Percentiles rank a stretch among this genome's conserved stretches.
Conservation (phyloP, 1,284 basidiomycete species). For the Trametes polyzona region DNA sequence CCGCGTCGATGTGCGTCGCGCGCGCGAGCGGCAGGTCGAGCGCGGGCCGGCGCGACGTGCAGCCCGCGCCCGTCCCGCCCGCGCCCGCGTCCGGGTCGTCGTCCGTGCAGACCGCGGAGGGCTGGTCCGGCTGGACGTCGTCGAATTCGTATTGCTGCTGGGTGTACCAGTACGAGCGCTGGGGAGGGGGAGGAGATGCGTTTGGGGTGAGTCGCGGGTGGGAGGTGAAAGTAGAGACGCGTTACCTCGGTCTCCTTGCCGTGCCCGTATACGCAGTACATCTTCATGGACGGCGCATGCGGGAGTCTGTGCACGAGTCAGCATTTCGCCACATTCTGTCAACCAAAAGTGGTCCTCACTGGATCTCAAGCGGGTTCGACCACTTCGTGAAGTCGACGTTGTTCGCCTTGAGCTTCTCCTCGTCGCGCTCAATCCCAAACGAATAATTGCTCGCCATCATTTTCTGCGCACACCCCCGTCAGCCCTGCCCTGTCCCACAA, state of each 20-base stretch:
- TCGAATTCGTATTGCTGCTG: conserved; percentile 62
- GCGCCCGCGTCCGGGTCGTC: background rate
- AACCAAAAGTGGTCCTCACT: conserved; percentile 45
- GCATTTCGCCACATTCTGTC: too few relatives aligned
- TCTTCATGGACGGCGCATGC: conserved; percentile 89
- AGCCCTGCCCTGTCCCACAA: background rate
- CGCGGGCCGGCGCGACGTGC: conserved; percentile 47
- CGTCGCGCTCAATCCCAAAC: conserved; percentile 88
- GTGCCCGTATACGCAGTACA: conserved; percentile 94
- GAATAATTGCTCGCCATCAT: conserved; percentile 94
- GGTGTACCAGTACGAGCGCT: conserved; percentile 78
- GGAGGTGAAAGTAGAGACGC: background rate
- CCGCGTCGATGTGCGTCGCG: conserved; percentile 83
- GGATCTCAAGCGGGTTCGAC: conserved; percentile 94
- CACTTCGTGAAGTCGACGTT: conserved; percentile 80
- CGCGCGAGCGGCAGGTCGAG: conserved; percentile 65
- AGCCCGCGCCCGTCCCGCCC: conserved; percentile 32
- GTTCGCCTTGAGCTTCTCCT: conserved; percentile 65
- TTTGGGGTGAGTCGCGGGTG: background rate
- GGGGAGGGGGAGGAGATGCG: background rate
- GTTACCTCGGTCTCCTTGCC: conserved; percentile 94
- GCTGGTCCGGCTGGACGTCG: conserved; percentile 55
- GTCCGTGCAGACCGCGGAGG: conserved; percentile 45
- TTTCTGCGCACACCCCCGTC: conserved; percentile 50
- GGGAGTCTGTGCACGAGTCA: conserved; percentile 63